Percentiles rank a stretch among this genome's conserved stretches.
phyloP scores from a whole-genome alignment of 148 eudicot genomes.

The Heliosperma pusillum region DNA sequence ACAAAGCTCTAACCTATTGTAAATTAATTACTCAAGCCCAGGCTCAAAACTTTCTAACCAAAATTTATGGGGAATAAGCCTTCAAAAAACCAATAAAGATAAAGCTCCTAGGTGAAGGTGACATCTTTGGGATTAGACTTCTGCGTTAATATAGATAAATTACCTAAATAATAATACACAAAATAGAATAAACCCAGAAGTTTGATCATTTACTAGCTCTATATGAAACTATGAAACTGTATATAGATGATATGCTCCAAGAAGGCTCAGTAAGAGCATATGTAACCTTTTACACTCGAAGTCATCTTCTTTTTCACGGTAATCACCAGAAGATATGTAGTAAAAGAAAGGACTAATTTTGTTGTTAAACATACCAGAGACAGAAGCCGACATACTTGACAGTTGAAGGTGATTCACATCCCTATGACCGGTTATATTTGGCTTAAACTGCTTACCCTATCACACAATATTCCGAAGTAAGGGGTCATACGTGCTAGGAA shows the following conservation, averaged over 20 bases:
- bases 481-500: background rate
- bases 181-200: background rate
- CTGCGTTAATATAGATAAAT: background rate
- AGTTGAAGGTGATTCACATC: conserved; percentile 26
- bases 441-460: conserved; percentile 44
- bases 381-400: conserved; percentile 22
- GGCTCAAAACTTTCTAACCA: background rate
- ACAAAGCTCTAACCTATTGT: background rate
- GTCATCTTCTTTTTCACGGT: background rate
- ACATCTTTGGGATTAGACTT: background rate
- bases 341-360: background rate
- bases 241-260: background rate
- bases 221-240: background rate
- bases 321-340: background rate
- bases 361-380: conserved; percentile 37
- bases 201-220: background rate
- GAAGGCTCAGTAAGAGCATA: background rate
- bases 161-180: background rate
- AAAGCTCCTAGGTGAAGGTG: background rate
- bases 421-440: conserved; percentile 25
- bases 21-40: background rate
- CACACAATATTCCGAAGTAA: conserved; percentile 15
- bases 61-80: background rate
- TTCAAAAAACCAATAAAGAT: background rate
- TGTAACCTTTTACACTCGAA: background rate